These are phyloP conservation scores for Panellus pusillus DNA, from an alignment of 768 basidiomycete genomes.

Conservation along the genomic window DNA sequence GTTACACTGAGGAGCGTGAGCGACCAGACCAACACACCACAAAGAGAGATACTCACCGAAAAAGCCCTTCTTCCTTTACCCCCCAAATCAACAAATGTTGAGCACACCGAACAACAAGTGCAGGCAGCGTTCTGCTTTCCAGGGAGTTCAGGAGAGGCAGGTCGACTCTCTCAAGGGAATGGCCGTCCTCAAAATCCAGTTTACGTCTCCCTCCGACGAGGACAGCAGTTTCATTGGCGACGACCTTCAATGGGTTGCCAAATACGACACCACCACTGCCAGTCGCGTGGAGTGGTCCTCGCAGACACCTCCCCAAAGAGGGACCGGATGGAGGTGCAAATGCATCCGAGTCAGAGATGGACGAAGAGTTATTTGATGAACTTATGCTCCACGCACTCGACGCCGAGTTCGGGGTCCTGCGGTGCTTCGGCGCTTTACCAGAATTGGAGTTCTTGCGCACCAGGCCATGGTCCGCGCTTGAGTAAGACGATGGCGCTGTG, in stretches of 20 bases:
- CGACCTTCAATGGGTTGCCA: conserved; percentile 54
- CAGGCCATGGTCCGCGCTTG: conserved; percentile 33
- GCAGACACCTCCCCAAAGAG: conserved; percentile 51
- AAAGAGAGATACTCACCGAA: conserved; percentile 56
- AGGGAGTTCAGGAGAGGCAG: conserved; percentile 35
- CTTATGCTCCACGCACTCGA: conserved; percentile 58
- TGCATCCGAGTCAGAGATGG: conserved; percentile 52
- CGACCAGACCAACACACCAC: conserved; percentile 15
- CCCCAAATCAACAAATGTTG: conserved; percentile 85
- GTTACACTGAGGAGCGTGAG: conserved; percentile 56
- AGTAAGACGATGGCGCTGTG: conserved; percentile 40
- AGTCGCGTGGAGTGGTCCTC: conserved; percentile 49
- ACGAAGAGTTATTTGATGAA: conserved; percentile 43
- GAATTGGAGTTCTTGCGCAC: conserved; percentile 42
- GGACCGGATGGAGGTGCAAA: conserved; percentile 44
- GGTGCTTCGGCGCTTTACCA: conserved; percentile 36
- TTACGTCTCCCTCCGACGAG: conserved; percentile 27
- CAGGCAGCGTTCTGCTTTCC: conserved; percentile 62
- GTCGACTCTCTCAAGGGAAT: conserved; percentile 18
- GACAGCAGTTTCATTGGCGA: conserved; percentile 59
- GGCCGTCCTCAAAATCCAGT: conserved; percentile 16
- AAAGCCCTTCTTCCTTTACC: conserved; percentile 82
- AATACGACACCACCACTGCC: conserved; percentile 60
- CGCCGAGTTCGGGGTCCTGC: conserved; percentile 61
- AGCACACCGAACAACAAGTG: conserved; percentile 77